These are phyloP conservation scores for Lolium perenne DNA, from an alignment of 176 grass and related monocot genomes.

Conservation along the genomic window DNA sequence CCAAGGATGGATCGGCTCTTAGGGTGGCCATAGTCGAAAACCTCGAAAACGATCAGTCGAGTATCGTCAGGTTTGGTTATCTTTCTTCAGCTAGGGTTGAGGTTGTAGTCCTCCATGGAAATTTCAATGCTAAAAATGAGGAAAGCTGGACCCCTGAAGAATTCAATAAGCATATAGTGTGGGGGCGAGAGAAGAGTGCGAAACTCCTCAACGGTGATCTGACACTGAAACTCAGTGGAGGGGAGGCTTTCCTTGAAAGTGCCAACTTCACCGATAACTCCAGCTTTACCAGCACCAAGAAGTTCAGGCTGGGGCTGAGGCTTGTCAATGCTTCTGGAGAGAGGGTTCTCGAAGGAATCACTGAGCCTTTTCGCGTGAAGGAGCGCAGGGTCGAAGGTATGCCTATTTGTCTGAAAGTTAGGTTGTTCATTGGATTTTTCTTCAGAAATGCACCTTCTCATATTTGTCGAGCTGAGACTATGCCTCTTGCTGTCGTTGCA, in stretches of 20 bases:
- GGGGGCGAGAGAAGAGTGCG: slow-evolving; percentile 42
- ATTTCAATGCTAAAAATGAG: slow-evolving; percentile 55
- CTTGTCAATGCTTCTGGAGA: slow-evolving; percentile 37
- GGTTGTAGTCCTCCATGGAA: slow-evolving; percentile 59
- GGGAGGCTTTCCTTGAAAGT: slow-evolving; percentile 50
- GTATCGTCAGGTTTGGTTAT: slow-evolving; percentile 40
- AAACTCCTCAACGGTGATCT: slow-evolving; percentile 56
- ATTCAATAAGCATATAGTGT: slow-evolving; percentile 56
- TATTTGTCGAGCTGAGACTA: background rate
- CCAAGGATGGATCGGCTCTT: slow-evolving; percentile 41
- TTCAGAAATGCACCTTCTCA: background rate
- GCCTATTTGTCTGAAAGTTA: background rate
- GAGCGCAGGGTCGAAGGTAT: slow-evolving; percentile 68
- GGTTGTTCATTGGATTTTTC: background rate
- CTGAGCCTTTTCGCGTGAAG: slow-evolving; percentile 57
- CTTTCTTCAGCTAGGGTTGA: slow-evolving; percentile 59
- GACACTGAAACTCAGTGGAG: slow-evolving; percentile 50
- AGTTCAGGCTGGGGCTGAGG: slow-evolving; percentile 65
- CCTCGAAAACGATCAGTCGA: slow-evolving; percentile 15
- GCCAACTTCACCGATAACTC: slow-evolving; percentile 68
- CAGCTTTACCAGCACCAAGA: slow-evolving; percentile 63
- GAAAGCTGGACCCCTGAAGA: slow-evolving; percentile 59
- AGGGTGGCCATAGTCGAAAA: slow-evolving; percentile 55
- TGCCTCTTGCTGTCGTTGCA: slow-evolving; percentile 25
- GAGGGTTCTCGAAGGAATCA: slow-evolving; percentile 63